These are phyloP conservation scores for Podospora tetraspora DNA, from an alignment of 495 filamentous ascomycete species.

Conservation along the genomic window DNA sequence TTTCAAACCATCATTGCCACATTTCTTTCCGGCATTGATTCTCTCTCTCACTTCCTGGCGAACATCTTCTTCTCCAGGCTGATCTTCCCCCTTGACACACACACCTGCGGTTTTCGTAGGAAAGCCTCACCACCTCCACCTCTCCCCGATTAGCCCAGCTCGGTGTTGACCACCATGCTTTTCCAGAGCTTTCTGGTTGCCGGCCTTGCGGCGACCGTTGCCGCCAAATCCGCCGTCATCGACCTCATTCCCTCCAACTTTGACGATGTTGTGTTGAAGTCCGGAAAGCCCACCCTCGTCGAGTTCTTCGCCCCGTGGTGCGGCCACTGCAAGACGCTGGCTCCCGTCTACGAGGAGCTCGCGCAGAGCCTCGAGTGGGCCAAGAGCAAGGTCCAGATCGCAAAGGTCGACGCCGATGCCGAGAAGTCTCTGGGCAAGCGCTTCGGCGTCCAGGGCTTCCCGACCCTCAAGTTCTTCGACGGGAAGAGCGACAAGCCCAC, in stretches of 20 bases:
- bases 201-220: constrained; percentile 40
- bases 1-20: constrained; percentile 28
- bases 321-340: constrained; percentile 95
- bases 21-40: constrained; percentile 12
- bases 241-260: constrained; percentile 89
- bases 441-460: constrained; percentile 90
- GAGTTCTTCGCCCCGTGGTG: constrained; percentile 99
- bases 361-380: constrained; percentile 63
- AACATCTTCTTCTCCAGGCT: background rate
- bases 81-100: background rate
- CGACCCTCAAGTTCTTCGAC: constrained; percentile 97
- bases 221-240: constrained; percentile 61
- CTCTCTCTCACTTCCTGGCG: constrained; percentile 7
- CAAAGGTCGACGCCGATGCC: constrained; percentile 91
- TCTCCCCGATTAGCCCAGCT: background rate
- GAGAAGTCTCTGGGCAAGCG: constrained; percentile 76
- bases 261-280: constrained; percentile 79
- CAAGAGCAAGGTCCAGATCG: constrained; percentile 80
- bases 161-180: constrained; percentile 35
- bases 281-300: constrained; percentile 91
- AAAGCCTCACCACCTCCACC: background rate
- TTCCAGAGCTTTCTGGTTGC: constrained; percentile 51
- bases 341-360: constrained; percentile 93
- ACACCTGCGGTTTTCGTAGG: background rate
- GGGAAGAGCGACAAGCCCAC: constrained; percentile 84